Base-by-base conservation (phyloP, 1,139 yeast genomes). In the Eremothecium coryli region DNA sequence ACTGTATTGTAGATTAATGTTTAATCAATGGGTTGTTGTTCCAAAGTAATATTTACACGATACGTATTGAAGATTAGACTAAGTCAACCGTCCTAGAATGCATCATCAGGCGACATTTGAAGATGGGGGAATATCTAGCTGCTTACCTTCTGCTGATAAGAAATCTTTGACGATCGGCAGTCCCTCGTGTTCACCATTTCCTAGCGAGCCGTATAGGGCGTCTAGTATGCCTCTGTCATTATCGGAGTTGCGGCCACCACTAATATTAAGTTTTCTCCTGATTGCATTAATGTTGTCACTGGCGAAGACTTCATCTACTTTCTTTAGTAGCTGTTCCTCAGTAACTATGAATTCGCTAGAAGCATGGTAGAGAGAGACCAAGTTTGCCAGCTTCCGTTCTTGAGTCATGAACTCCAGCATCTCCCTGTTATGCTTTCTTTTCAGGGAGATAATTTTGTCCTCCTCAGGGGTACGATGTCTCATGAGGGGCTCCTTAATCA, bases 391-490 rank as follows among this genome's bases (percentile, higher is more conserved):
- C 49, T 71, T 71, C 29, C 61, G 58, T 32, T 64, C 65, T 34
- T 68, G 62, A 11, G 62, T 62, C 32, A 61, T 53, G 21, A 70
- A 61, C 43, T 70, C 67, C 9, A 60, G 52, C 27, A 62, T 54
- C 33, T 66, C 58, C 48, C 78, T 65, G 52, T 76, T 76, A 35
- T 68, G 70, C 36, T 60, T 58, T 42, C 76, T 65, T 52, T 74
- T 76, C 48, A 72, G 68, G 29, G 55, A 46, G 40, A 79, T 57
- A 27, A 68, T 53, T 35, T 65, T 66, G 28, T 57, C 54, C 55
- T 85, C 93, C 49, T 76, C 86, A 23, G 63, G 65, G 0, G 93
- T 79, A 57, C 95, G 70, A 35, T 64, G 71, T 52, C 80, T 70
- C 66, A 86, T 72, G 41, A 85, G 62, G 12, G 88, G 82, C 3